phyloP scores from a whole-genome alignment of 2,329 filamentous ascomycete genomes.

The Sclerotinia nivalis region DNA sequence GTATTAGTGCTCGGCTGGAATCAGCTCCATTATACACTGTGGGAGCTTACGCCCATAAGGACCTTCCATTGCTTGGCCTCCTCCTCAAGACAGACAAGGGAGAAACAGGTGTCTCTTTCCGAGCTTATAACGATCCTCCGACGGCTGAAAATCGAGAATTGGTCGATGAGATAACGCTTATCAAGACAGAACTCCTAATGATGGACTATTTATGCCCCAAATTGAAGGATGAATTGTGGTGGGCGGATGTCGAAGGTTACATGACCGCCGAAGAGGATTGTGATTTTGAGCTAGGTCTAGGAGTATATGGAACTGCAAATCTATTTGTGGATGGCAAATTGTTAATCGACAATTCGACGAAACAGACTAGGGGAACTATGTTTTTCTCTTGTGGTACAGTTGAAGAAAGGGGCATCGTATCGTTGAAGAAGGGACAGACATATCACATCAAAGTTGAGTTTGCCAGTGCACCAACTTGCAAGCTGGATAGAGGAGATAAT shows the following conservation, averaged over 20 bases:
- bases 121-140: slow-evolving; percentile 62
- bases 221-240: slow-evolving; percentile 40
- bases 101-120: slow-evolving; percentile 59
- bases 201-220: slow-evolving; percentile 52
- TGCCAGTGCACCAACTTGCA: slow-evolving; percentile 58
- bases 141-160: slow-evolving; percentile 48
- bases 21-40: slow-evolving; percentile 50
- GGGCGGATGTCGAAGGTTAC: slow-evolving; percentile 44
- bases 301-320: slow-evolving; percentile 43
- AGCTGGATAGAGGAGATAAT: slow-evolving; percentile 49
- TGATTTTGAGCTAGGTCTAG: slow-evolving; percentile 43
- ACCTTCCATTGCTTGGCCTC: slow-evolving; percentile 51
- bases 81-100: slow-evolving; percentile 54
- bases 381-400: slow-evolving; percentile 44
- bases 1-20: slow-evolving; percentile 49
- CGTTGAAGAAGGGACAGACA: slow-evolving; percentile 37
- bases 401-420: slow-evolving; percentile 38
- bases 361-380: slow-evolving; percentile 42
- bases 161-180: slow-evolving; percentile 53
- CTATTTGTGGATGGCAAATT: slow-evolving; percentile 42
- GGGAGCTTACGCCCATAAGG: slow-evolving; percentile 63
- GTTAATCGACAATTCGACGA: slow-evolving; percentile 41
- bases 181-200: slow-evolving; percentile 48
- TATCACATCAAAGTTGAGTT: slow-evolving; percentile 47
- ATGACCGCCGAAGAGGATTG: slow-evolving; percentile 38